Percentiles rank a stretch among this genome's conserved stretches.
phyloP scores from a whole-genome alignment of 2,329 filamentous ascomycete species.

The Diaporthe vaccinii region DNA sequence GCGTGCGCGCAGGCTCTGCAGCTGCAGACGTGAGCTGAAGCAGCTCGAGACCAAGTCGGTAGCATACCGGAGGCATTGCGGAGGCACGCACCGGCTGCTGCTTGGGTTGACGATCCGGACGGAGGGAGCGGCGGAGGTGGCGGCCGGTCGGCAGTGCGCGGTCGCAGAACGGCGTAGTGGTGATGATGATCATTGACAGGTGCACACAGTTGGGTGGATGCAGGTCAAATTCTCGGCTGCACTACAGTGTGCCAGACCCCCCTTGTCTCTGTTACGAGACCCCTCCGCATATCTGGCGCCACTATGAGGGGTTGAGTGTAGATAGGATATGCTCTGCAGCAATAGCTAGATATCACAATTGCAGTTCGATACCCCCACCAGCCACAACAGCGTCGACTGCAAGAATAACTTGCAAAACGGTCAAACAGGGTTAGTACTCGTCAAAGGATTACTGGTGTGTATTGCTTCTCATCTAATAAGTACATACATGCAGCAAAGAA shows the following conservation, averaged over 20 bases:
- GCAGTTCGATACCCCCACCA: background rate
- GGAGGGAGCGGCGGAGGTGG: conserved; percentile 12
- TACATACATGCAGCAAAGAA: background rate
- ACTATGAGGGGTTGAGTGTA: background rate
- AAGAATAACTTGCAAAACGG: background rate
- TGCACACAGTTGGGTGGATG: background rate
- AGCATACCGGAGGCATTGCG: conserved; percentile 69
- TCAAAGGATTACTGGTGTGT: no score
- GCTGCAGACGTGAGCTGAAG: conserved; percentile 73
- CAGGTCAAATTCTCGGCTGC: conserved; percentile 11
- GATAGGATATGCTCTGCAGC: background rate
- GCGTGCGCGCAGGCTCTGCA: conserved; percentile 72
- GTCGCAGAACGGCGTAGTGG: background rate
- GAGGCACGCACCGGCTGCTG: conserved; percentile 39
- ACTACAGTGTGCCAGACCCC: background rate
- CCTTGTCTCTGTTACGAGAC: conserved; percentile 6
- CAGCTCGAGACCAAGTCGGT: conserved; percentile 76
- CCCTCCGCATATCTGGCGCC: background rate
- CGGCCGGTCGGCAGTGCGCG: background rate
- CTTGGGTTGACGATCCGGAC: conserved; percentile 20
- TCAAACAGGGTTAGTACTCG: background rate
- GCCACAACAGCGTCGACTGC: background rate
- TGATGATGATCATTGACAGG: background rate
- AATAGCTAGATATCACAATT: background rate
- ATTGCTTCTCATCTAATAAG: background rate